Evolutionary conservation across 2,329 filamentous ascomycete genomes (phyloP), one percentile per base, ranked within the genome.

Genomic region (Daldinia sp.): DNA sequence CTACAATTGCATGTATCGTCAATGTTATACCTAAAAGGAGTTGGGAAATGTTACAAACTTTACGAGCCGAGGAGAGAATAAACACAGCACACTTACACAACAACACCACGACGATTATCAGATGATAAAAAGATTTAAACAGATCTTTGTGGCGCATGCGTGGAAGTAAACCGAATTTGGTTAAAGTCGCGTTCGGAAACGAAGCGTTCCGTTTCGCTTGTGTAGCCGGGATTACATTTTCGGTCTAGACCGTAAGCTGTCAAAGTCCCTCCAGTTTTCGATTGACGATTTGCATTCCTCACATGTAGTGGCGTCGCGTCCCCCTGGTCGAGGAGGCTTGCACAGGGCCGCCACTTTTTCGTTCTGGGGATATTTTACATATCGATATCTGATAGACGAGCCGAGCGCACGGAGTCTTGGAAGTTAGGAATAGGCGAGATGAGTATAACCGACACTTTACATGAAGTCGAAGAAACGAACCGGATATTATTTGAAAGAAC

Each of bases 121-220:
- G 28, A 61, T 23, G 57, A 20, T 41, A 37, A 15, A 56, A 39
- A 35, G 33, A 35, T 35, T 30, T n/a, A 13, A 18, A 6, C 28
- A 41, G 53, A 39, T 56, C 53, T 56, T n/a, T 41, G 53, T 42
- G 35, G 18, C 58, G 39, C 35, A 46, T 18, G 53, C 37, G 15
- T 42, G 53, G 53, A 61, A 20, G 30, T 26, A 39, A 41, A 42
- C 60, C 46, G 37, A 42, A 63, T 57, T 18, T 7, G 41, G 60
- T 30, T 30, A 33, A 64, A 18, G 10, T 68, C 37, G 42, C 46
- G 53, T 50, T 63, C 68, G 65, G 67, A 59, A 70, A 65, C 61
- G 26, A 64, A 67, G 51, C 15, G 56, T 39, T 63, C 68, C 67
- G 63, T 60, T 57, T 70, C 67, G 68, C 61, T 62, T 68, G 54